Conservation (phyloP, 1,284 basidiomycete genomes). For the Cryptococcus sp. region DNA sequence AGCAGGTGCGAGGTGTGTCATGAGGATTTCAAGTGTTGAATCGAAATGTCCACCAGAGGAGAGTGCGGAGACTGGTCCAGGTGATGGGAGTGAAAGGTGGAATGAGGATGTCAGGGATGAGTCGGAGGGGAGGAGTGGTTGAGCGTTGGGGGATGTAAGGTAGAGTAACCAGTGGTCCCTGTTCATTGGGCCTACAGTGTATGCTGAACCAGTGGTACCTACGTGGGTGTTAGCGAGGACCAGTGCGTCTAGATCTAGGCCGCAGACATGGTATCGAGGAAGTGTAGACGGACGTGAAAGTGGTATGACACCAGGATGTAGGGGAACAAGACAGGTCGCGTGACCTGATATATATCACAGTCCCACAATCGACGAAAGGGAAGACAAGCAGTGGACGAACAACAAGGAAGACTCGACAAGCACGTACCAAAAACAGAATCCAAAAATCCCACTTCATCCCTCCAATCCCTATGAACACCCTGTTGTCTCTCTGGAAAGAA, state of each 20-base stretch:
- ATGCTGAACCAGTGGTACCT: constrained; percentile 69
- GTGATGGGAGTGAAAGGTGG: constrained; percentile 16
- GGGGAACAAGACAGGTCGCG: no score
- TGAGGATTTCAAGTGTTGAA: constrained; percentile 96
- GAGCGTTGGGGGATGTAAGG: constrained; percentile 63
- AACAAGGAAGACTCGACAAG: not conserved
- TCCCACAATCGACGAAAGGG: no score
- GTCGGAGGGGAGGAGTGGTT: constrained; percentile 27
- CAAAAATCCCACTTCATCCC: constrained; percentile 83
- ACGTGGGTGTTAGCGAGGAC: not conserved
- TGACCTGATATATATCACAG: no score
- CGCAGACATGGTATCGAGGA: no score
- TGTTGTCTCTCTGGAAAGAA: constrained; percentile 97
- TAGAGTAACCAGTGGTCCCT: constrained; percentile 99
- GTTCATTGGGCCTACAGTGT: constrained; percentile 96
- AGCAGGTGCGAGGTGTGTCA: constrained; percentile 81
- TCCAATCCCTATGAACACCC: constrained; percentile 94
- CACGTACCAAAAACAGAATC: constrained; percentile 73
- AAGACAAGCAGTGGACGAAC: no score
- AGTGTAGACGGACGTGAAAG: no score
- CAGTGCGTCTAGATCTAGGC: not conserved
- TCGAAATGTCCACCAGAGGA: constrained; percentile 52
- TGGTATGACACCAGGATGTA: no score
- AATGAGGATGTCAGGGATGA: constrained; percentile 13
- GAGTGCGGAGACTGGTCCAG: constrained; percentile 2